A percentile compares a stretch with the other conserved stretches of the same genome.
Evolutionary conservation across 176 grass and related monocot genomes (phyloP).

Genomic region (Oropetium thomaeum): DNA sequence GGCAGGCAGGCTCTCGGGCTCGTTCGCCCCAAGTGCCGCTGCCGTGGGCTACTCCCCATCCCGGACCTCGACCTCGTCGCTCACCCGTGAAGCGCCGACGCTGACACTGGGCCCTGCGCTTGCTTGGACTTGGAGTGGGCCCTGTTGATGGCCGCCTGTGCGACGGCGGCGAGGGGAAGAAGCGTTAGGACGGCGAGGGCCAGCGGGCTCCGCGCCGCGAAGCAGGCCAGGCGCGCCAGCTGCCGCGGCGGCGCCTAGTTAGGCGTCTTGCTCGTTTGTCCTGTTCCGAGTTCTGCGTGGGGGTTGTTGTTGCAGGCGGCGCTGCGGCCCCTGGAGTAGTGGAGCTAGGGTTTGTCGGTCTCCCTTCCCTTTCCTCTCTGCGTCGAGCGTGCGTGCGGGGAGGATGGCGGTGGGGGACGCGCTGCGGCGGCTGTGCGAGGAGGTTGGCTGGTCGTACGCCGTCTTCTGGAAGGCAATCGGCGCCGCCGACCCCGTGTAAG

Average conservation of each 20-base stretch:
- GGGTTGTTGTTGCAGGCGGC: neutral
- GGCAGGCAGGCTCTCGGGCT: slow-evolving; percentile 6
- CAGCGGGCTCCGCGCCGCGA: slow-evolving; percentile 46
- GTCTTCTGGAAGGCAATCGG: slow-evolving; percentile 88
- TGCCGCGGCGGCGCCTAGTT: slow-evolving; percentile 66
- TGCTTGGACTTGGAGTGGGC: slow-evolving; percentile 12
- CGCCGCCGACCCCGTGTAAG: slow-evolving; percentile 73
- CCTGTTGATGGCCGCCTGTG: slow-evolving; percentile 48
- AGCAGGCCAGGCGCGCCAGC: slow-evolving; percentile 64
- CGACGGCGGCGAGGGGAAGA: slow-evolving; percentile 46
- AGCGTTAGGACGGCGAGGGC: slow-evolving; percentile 23
- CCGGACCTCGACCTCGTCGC: neutral
- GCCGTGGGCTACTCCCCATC: slow-evolving; percentile 3
- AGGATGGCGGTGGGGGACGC: slow-evolving; percentile 68
- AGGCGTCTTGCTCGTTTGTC: neutral
- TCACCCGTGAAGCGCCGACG: neutral
- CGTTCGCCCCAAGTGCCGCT: neutral
- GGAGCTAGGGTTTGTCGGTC: slow-evolving; percentile 43
- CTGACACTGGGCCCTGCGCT: slow-evolving; percentile 9
- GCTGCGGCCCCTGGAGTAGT: slow-evolving; percentile 17
- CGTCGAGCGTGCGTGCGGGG: neutral
- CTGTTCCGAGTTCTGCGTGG: neutral
- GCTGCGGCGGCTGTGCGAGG: slow-evolving; percentile 76
- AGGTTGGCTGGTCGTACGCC: slow-evolving; percentile 92
- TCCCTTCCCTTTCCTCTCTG: neutral